Evolutionary conservation across 164 flowering plant genomes (phyloP).

Genomic region (Litsea cubeba): DNA sequence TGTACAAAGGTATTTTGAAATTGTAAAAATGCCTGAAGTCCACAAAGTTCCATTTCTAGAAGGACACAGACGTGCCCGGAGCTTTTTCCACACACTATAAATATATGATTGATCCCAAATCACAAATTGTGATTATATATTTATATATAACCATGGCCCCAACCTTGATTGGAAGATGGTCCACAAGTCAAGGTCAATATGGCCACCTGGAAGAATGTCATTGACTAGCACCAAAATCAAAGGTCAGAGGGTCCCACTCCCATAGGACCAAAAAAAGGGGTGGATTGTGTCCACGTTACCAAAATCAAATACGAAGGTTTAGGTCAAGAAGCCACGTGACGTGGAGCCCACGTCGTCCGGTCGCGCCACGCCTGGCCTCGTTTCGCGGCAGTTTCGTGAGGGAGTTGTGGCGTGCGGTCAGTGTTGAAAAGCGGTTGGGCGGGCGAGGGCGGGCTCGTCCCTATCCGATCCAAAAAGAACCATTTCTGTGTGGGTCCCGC

Average conservation of each 20-base stretch:
- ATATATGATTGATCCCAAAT: no score
- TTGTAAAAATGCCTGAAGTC: no score
- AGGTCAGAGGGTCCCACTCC: background rate
- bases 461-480: background rate
- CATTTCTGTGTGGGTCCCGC: background rate
- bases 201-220: background rate
- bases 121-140: no score
- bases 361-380: background rate
- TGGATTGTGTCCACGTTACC: background rate
- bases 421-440: background rate
- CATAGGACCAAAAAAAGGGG: no score
- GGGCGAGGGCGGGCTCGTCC: background rate
- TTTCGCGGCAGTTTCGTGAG: background rate
- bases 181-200: background rate
- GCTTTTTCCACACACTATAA: no score
- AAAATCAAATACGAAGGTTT: background rate
- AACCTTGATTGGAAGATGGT: no score
- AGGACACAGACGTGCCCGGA: no score
- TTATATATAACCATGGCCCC: no score
- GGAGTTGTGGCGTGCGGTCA: background rate
- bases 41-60: no score
- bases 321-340: background rate
- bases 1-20: no score
- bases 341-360: background rate
- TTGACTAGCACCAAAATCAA: no score